phyloP scores from a whole-genome alignment of 495 filamentous ascomycete species.

The Aspergillus nidulans region DNA sequence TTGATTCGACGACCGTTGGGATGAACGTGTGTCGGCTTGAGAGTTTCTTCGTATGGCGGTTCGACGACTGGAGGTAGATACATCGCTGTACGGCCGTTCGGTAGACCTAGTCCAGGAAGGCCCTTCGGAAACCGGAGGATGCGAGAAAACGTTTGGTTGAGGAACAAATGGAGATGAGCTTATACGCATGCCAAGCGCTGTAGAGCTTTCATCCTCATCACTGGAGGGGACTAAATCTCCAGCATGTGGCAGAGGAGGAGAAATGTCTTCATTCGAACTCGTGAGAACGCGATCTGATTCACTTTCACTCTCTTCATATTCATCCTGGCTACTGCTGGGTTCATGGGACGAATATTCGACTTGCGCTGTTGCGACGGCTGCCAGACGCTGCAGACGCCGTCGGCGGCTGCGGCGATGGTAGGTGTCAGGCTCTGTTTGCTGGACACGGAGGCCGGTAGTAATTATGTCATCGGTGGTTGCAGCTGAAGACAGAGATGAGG shows the following conservation, averaged over 20 bases:
- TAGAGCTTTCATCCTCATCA: constrained; percentile 73
- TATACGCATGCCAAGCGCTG: constrained; percentile 65
- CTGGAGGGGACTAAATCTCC: constrained; percentile 46
- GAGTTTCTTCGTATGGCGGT: constrained; percentile 36
- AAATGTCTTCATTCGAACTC: constrained; percentile 76
- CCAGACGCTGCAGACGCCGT: constrained; percentile 48
- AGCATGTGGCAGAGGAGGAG: constrained; percentile 25
- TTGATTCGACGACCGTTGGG: constrained; percentile 26
- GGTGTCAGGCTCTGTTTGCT: constrained; percentile 39
- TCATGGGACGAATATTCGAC: constrained; percentile 44
- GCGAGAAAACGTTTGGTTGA: constrained; percentile 85
- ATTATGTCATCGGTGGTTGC: constrained; percentile 78
- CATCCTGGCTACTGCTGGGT: constrained; percentile 74
- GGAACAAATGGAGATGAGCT: constrained; percentile 67
- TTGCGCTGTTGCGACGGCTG: constrained; percentile 42
- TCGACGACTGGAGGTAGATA: constrained; percentile 38
- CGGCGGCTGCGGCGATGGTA: constrained; percentile 48
- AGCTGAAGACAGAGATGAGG: constrained; percentile 79
- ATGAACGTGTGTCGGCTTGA: constrained; percentile 26
- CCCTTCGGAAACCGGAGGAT: constrained; percentile 63
- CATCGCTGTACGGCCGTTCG: constrained; percentile 31
- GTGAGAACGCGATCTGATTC: constrained; percentile 79
- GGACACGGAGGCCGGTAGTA: constrained; percentile 75
- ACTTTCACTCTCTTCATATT: constrained; percentile 83
- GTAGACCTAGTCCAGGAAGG: constrained; percentile 43